These are phyloP conservation scores for Ganoderma meredithae DNA, from an alignment of 1,284 basidiomycete species.

Conservation along the genomic window DNA sequence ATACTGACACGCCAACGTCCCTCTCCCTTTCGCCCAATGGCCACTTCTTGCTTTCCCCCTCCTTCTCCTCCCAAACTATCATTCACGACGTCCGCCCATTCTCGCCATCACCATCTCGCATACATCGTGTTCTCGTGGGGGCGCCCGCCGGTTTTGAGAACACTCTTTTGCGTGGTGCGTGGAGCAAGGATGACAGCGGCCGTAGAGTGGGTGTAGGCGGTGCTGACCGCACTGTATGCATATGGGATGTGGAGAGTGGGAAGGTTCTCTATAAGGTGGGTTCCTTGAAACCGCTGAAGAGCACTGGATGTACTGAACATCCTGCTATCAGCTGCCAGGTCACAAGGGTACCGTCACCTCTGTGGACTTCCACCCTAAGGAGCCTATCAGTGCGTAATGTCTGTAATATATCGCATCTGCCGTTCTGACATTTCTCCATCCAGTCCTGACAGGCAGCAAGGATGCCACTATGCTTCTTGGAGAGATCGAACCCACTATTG, in stretches of 20 bases:
- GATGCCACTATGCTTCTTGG: slow-evolving; percentile 90
- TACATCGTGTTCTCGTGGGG: slow-evolving; percentile 83
- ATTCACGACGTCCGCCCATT: slow-evolving; percentile 94
- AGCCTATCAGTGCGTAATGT: slow-evolving; percentile 80
- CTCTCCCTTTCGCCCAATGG: slow-evolving; percentile 89
- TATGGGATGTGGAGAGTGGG: slow-evolving; percentile 92
- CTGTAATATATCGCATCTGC: not conserved
- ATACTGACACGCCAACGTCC: slow-evolving; percentile 89
- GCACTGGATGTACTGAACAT: slow-evolving; percentile 5
- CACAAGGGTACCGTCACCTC: slow-evolving; percentile 93
- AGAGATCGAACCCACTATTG: slow-evolving; percentile 72
- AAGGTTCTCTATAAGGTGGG: slow-evolving; percentile 85
- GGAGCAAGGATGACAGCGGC: slow-evolving; percentile 82
- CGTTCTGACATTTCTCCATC: slow-evolving; percentile 21
- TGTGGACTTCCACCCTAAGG: slow-evolving; percentile 91
- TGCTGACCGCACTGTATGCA: slow-evolving; percentile 85
- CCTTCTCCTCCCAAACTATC: slow-evolving; percentile 86
- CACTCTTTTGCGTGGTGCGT: slow-evolving; percentile 79
- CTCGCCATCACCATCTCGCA: slow-evolving; percentile 79
- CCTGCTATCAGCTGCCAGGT: slow-evolving; percentile 74
- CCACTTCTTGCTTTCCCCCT: slow-evolving; percentile 86
- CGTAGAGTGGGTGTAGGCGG: slow-evolving; percentile 80
- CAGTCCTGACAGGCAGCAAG: slow-evolving; percentile 88
- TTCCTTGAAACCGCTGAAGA: slow-evolving; percentile 24
- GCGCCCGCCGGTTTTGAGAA: slow-evolving; percentile 93